These are phyloP conservation scores for Bisporella sp. DNA, from an alignment of 2,329 filamentous ascomycete genomes.

Conservation along the genomic window DNA sequence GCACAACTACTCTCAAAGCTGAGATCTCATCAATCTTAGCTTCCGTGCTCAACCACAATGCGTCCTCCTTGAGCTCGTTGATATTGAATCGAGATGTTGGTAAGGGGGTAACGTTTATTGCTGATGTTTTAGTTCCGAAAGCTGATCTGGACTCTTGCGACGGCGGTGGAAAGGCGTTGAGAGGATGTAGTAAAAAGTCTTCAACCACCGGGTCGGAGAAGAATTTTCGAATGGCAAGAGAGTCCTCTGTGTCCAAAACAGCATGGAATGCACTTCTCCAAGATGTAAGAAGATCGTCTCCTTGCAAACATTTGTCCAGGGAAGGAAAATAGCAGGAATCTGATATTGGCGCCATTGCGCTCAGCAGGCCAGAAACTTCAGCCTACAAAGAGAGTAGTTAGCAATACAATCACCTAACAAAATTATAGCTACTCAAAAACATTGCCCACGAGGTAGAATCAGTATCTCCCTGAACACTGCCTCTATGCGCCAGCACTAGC, in stretches of 20 bases:
- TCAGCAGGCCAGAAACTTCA: constrained; percentile 30
- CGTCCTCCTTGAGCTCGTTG: constrained; percentile 75
- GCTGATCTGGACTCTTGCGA: constrained; percentile 58
- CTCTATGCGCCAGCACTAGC: too few relatives aligned
- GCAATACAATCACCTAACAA: not conserved
- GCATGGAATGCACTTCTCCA: constrained; percentile 55
- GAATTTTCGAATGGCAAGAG: constrained; percentile 53
- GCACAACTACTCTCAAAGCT: constrained; percentile 70
- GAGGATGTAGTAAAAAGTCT: constrained; percentile 60
- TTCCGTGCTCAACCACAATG: constrained; percentile 76
- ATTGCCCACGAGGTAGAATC: too few relatives aligned
- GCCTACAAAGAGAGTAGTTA: not conserved
- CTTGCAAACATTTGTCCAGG: constrained; percentile 76
- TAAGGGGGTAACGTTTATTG: constrained; percentile 72
- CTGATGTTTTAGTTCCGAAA: constrained; percentile 79
- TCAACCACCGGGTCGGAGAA: constrained; percentile 63
- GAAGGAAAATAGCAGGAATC: constrained; percentile 74
- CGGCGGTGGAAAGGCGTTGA: constrained; percentile 58
- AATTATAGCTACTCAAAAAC: too few relatives aligned
- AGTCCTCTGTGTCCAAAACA: constrained; percentile 50
- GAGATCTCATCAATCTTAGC: constrained; percentile 73
- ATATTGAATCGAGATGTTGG: constrained; percentile 63
- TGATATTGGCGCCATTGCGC: constrained; percentile 62
- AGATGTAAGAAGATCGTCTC: constrained; percentile 69
- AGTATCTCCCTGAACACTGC: too few relatives aligned